phyloP scores from a whole-genome alignment of 2,329 filamentous ascomycete genomes.

The Dactylonectria estremocensis region DNA sequence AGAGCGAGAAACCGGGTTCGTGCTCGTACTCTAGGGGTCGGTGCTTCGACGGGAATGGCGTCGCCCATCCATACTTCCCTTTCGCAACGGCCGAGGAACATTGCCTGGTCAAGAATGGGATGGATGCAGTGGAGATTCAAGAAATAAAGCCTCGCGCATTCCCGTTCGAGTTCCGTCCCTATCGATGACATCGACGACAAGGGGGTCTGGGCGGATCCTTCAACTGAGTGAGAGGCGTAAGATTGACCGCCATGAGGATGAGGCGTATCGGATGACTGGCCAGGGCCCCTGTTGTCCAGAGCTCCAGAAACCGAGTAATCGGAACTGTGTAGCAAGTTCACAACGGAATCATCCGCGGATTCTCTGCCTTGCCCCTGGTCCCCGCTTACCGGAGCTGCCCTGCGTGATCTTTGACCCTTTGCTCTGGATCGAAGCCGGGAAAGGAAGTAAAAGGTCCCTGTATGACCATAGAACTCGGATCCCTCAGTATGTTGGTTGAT shows the following conservation, averaged over 20 bases:
- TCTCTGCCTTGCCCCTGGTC: neutral
- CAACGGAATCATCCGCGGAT: conserved; percentile 20
- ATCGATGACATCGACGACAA: neutral
- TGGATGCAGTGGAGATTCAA: conserved; percentile 28
- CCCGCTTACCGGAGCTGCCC: neutral
- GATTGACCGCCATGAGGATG: neutral
- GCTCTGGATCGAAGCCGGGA: conserved; percentile 21
- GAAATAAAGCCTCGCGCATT: conserved; percentile 28
- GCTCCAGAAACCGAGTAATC: conserved; percentile 20
- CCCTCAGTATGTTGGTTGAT: conserved; percentile 31
- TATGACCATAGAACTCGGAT: conserved; percentile 28
- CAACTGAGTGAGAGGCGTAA: neutral
- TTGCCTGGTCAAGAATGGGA: conserved; percentile 22
- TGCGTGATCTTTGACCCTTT: conserved; percentile 7
- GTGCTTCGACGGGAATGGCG: neutral
- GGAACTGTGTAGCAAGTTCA: conserved; percentile 29
- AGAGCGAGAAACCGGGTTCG: conserved; percentile 25
- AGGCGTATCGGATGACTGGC: conserved; percentile 3
- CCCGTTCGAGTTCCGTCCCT: conserved; percentile 14
- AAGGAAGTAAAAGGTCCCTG: conserved; percentile 30
- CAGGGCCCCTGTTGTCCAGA: conserved; percentile 1
- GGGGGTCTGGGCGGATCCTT: neutral
- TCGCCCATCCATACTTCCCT: conserved; percentile 12
- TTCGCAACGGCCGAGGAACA: conserved; percentile 20
- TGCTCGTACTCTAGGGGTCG: conserved; percentile 4